Conservation (phyloP, 805 yeast species). For the Starmerella apicola region DNA sequence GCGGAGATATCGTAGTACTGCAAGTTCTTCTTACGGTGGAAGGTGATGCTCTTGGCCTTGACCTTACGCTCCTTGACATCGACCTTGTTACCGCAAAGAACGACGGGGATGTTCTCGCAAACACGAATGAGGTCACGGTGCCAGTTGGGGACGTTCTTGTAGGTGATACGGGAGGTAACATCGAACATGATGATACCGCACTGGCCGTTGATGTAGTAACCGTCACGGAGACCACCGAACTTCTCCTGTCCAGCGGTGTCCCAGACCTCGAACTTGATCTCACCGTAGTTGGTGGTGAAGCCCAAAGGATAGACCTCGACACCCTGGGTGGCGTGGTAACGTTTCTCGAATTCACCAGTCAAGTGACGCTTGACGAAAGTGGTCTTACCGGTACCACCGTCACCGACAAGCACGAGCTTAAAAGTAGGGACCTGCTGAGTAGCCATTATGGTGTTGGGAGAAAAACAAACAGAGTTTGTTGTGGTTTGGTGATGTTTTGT, state of each 20-base stretch:
- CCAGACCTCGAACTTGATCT: slow-evolving; percentile 98
- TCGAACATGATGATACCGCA: slow-evolving; percentile 99
- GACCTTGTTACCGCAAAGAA: slow-evolving; percentile 97
- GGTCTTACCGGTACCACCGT: slow-evolving; percentile 99
- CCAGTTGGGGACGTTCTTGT: slow-evolving; percentile 99
- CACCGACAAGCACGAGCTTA: slow-evolving; percentile 98
- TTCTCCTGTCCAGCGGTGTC: slow-evolving; percentile 99
- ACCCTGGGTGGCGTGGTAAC: slow-evolving; percentile 97
- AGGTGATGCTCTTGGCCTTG: slow-evolving; percentile 98
- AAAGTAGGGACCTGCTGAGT: slow-evolving; percentile 70
- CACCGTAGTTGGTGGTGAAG: slow-evolving; percentile 97
- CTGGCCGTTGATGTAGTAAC: slow-evolving; percentile 98
- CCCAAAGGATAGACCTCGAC: slow-evolving; percentile 98
- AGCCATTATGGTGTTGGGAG: slow-evolving; percentile 23
- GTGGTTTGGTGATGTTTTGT: not conserved
- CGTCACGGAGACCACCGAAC: slow-evolving; percentile 99
- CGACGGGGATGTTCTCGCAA: slow-evolving; percentile 99
- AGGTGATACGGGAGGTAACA: slow-evolving; percentile 97
- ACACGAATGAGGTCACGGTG: slow-evolving; percentile 99
- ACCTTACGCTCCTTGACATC: slow-evolving; percentile 99
- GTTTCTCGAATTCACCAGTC: slow-evolving; percentile 97
- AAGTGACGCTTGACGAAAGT: slow-evolving; percentile 99
- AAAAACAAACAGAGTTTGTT: not conserved
- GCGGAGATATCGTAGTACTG: slow-evolving; percentile 99
- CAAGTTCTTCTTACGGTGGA: slow-evolving; percentile 99